Conservation (phyloP, 768 basidiomycete genomes). For the Trametes cinnabarina region DNA sequence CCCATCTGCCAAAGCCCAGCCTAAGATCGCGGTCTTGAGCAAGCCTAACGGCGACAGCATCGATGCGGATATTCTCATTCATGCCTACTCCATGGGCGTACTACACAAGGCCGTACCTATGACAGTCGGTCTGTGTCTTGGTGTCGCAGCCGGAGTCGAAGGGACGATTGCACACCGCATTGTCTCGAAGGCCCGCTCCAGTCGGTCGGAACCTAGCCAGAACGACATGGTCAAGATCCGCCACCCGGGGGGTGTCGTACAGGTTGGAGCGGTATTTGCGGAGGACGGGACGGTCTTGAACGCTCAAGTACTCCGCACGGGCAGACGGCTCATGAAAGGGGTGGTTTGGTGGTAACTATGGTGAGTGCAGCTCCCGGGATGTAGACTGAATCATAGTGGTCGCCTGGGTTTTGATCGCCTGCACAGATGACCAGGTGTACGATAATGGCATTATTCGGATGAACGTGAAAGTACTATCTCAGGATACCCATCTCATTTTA, state of each 20-base stretch:
- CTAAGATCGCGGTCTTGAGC: slow-evolving; percentile 63
- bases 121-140: slow-evolving; percentile 69
- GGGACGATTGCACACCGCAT: slow-evolving; percentile 56
- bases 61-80: slow-evolving; percentile 48
- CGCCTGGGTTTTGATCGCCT: too few species aligned
- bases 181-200: slow-evolving; percentile 25
- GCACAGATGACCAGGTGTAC: too few species aligned
- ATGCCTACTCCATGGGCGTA: slow-evolving; percentile 70
- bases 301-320: slow-evolving; percentile 67
- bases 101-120: slow-evolving; percentile 70
- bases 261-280: slow-evolving; percentile 59
- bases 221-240: slow-evolving; percentile 45
- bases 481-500: too few species aligned
- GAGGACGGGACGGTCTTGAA: slow-evolving; percentile 47
- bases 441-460: too few species aligned
- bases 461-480: too few species aligned
- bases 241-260: slow-evolving; percentile 67
- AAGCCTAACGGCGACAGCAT: slow-evolving; percentile 28
- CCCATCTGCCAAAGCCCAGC: slow-evolving; percentile 61
- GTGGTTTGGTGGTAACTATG: slow-evolving; percentile 55
- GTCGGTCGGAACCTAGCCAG: not conserved
- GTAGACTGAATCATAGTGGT: not conserved
- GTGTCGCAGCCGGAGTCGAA: slow-evolving; percentile 57
- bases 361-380: not conserved
- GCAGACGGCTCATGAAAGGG: slow-evolving; percentile 69